phyloP scores from a whole-genome alignment of 1,284 basidiomycete genomes.

The Volvariella volvacea region DNA sequence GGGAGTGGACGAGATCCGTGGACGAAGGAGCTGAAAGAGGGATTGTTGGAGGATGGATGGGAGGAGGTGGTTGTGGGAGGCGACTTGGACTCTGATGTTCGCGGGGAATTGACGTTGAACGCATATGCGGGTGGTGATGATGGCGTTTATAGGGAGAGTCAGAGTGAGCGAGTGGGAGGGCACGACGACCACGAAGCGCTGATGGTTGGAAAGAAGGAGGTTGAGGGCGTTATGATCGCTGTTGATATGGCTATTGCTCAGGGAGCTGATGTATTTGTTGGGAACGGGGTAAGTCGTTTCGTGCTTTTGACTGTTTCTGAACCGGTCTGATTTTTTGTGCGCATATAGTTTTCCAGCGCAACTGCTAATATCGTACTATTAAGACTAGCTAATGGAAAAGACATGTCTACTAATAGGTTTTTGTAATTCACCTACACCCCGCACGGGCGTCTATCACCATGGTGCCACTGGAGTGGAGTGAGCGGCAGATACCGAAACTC shows the following conservation, averaged over 20 bases:
- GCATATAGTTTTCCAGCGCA: slow-evolving; percentile 48
- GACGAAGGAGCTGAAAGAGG: slow-evolving; percentile 18
- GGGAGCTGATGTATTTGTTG: slow-evolving; percentile 63
- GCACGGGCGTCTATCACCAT: too few relatives aligned
- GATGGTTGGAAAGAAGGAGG: too few relatives aligned
- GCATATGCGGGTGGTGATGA: too few relatives aligned
- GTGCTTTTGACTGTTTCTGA: slow-evolving; percentile 1
- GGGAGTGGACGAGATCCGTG: slow-evolving; percentile 24
- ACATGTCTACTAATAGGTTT: slow-evolving; percentile 31
- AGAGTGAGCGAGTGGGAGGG: too few relatives aligned
- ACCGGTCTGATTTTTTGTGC: neutral
- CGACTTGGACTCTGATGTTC: slow-evolving; percentile 37
- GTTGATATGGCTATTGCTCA: slow-evolving; percentile 71
- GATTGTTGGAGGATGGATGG: slow-evolving; percentile 39
- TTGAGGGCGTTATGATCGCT: slow-evolving; percentile 43
- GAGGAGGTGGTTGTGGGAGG: slow-evolving; percentile 33
- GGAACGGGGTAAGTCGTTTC: slow-evolving; percentile 62
- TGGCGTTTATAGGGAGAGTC: too few relatives aligned
- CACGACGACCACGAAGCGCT: too few relatives aligned
- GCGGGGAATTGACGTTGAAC: slow-evolving; percentile 23
- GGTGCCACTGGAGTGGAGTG: too few relatives aligned
- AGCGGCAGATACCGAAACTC: too few relatives aligned
- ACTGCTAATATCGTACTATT: slow-evolving; percentile 51
- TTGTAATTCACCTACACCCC: too few relatives aligned
- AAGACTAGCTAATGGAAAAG: slow-evolving; percentile 38